Evolutionary conservation across 2,329 filamentous ascomycete species (phyloP).

Genomic region (Colletotrichum tanaceti): DNA sequence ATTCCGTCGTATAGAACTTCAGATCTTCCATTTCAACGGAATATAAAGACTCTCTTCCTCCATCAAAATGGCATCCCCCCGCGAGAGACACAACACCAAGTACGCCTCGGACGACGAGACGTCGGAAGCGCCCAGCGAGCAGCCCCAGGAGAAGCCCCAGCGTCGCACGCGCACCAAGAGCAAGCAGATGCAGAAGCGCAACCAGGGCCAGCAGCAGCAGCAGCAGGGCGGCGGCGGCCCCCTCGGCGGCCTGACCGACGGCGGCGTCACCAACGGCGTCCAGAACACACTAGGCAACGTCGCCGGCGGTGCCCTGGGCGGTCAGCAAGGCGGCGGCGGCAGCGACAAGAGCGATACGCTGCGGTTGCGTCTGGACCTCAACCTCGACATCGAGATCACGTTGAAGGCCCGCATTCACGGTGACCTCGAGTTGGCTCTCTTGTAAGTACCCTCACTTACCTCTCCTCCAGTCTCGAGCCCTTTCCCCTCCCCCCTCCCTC

Average conservation of each 20-base stretch:
- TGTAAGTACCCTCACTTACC: constrained; percentile 57
- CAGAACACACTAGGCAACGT: constrained; percentile 56
- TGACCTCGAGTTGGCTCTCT: constrained; percentile 80
- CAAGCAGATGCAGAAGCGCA: constrained; percentile 45
- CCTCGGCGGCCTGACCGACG: constrained; percentile 47
- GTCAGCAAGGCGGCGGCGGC: constrained; percentile 48
- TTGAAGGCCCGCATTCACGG: constrained; percentile 88
- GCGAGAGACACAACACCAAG: constrained; percentile 48
- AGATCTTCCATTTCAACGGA: background rate
- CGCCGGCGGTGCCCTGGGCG: constrained; percentile 51
- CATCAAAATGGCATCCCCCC: constrained; percentile 47
- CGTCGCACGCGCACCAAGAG: constrained; percentile 43
- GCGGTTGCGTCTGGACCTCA: constrained; percentile 80
- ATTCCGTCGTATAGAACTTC: too few species aligned
- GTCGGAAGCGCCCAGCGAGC: constrained; percentile 46
- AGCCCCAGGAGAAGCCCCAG: constrained; percentile 44
- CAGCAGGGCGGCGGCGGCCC: constrained; percentile 40
- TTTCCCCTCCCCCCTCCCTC: constrained; percentile 26
- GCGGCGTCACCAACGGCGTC: constrained; percentile 53
- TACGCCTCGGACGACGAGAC: constrained; percentile 53
- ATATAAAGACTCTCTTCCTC: background rate
- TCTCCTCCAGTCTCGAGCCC: constrained; percentile 14
- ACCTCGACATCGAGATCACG: constrained; percentile 86
- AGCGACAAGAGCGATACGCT: constrained; percentile 72
- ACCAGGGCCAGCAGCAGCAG: constrained; percentile 16